Percentiles rank a stretch among this genome's conserved stretches.
These are phyloP conservation scores for Dendrostoma leiphaemia DNA, from an alignment of 2,329 filamentous ascomycete genomes.

Conservation along the genomic window DNA sequence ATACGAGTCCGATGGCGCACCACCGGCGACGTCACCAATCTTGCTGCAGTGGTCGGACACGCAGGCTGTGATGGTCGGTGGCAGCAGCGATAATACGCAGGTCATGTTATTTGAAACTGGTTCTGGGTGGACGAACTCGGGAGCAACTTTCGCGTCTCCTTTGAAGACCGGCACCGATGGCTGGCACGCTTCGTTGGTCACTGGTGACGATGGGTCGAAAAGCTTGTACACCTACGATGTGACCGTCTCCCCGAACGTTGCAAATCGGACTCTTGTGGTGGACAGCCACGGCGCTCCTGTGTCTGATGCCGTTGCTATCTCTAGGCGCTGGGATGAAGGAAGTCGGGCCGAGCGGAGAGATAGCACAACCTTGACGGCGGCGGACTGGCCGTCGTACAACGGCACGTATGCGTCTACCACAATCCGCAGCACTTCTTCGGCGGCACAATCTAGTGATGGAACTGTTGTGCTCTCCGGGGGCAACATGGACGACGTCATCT, in stretches of 20 bases:
- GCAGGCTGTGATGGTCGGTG: constrained; percentile 73
- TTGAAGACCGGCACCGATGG: constrained; percentile 56
- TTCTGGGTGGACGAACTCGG: constrained; percentile 66
- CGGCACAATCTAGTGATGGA: constrained; percentile 66
- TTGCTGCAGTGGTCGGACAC: constrained; percentile 72
- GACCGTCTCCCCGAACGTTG: constrained; percentile 68
- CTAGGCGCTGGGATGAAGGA: constrained; percentile 18
- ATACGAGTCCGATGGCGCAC: constrained; percentile 52
- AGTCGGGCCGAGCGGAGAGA: constrained; percentile 29
- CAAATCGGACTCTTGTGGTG: constrained; percentile 67
- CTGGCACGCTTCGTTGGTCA: constrained; percentile 63
- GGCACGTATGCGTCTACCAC: constrained; percentile 64
- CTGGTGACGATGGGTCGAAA: constrained; percentile 73
- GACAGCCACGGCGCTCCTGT: constrained; percentile 57
- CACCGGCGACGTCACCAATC: constrained; percentile 66
- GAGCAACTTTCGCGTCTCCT: constrained; percentile 59
- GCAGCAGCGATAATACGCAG: constrained; percentile 60
- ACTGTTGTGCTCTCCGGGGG: constrained; percentile 79
- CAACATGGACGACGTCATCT: constrained; percentile 62
- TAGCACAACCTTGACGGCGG: constrained; percentile 46
- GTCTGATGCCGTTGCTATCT: constrained; percentile 43
- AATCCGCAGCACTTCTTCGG: constrained; percentile 65
- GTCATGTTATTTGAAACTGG: constrained; percentile 70
- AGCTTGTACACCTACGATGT: constrained; percentile 78
- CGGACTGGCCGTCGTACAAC: constrained; percentile 78